Evolutionary conservation across 768 basidiomycete species (phyloP).

Genomic region (Boletus reticulatus): DNA sequence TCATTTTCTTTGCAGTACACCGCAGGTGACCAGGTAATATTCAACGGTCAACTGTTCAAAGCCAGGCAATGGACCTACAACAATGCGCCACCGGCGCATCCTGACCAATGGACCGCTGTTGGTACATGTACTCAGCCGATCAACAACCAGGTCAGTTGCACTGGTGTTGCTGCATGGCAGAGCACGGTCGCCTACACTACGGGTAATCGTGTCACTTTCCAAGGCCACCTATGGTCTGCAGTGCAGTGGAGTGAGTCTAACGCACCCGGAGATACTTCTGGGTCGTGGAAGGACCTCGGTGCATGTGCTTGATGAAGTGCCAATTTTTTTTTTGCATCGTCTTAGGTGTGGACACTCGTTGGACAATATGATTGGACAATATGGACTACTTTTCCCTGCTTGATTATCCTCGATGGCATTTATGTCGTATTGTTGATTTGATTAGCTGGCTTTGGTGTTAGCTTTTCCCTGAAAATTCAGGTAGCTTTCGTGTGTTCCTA

Average conservation of each 20-base stretch:
- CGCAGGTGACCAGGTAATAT: conserved; percentile 23
- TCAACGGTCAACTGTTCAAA: conserved; percentile 16
- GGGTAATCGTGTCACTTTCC: conserved; percentile 17
- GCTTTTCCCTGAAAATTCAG: too few species aligned
- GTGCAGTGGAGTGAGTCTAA: conserved; percentile 25
- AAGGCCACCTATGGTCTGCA: conserved; percentile 19
- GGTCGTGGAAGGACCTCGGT: conserved; percentile 24
- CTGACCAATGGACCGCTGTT: conserved; percentile 16
- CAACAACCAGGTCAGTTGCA: conserved; percentile 22
- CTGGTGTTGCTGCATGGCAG: conserved; percentile 21
- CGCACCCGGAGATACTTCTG: conserved; percentile 24
- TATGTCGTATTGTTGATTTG: too few species aligned
- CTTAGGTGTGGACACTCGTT: too few species aligned
- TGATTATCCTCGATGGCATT: too few species aligned
- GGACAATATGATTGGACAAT: too few species aligned
- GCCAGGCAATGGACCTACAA: conserved; percentile 29
- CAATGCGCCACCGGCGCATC: conserved; percentile 10
- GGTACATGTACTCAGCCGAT: conserved; percentile 21
- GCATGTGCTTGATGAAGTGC: conserved; percentile 11
- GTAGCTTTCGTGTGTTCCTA: too few species aligned
- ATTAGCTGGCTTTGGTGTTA: too few species aligned
- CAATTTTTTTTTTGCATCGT: too few species aligned
- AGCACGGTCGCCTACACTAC: conserved; percentile 10
- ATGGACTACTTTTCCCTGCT: too few species aligned
- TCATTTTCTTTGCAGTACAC: conserved; percentile 18